Base-by-base conservation (phyloP, 768 basidiomycete species). In the Polyporus arcularius region DNA sequence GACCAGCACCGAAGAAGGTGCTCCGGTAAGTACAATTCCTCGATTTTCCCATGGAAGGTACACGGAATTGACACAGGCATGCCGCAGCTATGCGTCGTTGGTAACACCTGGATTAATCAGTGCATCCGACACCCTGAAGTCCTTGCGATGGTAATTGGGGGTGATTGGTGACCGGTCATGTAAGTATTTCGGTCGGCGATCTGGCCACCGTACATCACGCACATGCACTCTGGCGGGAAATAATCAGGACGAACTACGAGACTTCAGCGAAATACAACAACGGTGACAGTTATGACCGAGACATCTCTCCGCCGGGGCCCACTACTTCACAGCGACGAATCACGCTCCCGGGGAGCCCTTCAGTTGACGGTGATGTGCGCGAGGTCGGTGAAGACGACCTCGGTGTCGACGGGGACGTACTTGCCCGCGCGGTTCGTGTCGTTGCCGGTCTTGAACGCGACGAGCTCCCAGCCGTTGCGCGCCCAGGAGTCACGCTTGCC, bases 381-480 rank as follows among this genome's bases (percentile, higher is more conserved):
- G 46, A 56, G 43, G 55, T 43, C 31, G 32, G 14, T 45, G 60
- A 51, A 61, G n/a, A 49, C 55, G 21, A 61, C 60, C 18, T 21
- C 38, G 7, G 60, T 43, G 48, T 61, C 14, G 18, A 40, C 54
- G 49, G 4, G 40, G 35, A 55, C 54, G 43, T 61, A 61, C 12
- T 55, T 49, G 15, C 60, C 60, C 1, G 38, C 54, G 43, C 60
- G 60, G 41, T 50, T 26, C 2, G 54, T 55, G 60, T 61, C 60
- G 35, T 39, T 40, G 5, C 18, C 41, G 54, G 56, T 55, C 50
- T 52, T 61, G 54, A 61, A 61, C 41, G 54, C 60, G 54, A 61
- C 60, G 32, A 61, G 48, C 60, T 61, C 60, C 60, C 60, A 61
- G 49, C 43, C 53, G 35, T 28, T 26, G 35, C 60, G 54, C 21